Evolutionary conservation across 768 basidiomycete genomes (phyloP), one percentile per base, ranked within the genome.

Genomic region (Termitomyces sp.): DNA sequence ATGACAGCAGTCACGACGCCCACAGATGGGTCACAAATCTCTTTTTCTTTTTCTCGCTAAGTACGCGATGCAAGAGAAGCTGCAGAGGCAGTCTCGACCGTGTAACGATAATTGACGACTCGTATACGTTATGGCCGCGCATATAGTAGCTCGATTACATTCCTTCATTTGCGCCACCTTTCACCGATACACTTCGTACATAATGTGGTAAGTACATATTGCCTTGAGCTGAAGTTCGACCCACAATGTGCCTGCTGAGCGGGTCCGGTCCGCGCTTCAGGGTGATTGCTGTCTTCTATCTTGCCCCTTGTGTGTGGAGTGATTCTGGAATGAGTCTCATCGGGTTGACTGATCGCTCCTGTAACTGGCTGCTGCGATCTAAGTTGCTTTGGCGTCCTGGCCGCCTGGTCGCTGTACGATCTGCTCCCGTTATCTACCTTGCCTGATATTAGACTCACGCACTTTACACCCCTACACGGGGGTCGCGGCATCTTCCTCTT

Each of bases 261-360:
- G 29, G 41, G 41, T 53, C 63, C 57, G 42, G 46, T 58, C 46
- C 55, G 34, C 48, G 59, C 7, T 50, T 18, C 49, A 88, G 87
- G 87, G 87, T 76, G 87, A 89, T 75, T 88, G 88, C 72, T 90
- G 87, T 73, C 75, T 88, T 57, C 81, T 90, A 57, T 74, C 59
- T 75, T 90, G 58, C 87, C 87, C 67, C 77, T 90, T 71, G 88
- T 87, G 66, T 68, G 85, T 67, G 22, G 13, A 32, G 4, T 56
- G 27, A 61, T 64, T 54, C 55, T 47, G 52, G 56, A 57, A 50
- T 60, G 36, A 54, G 46, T 34, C 53, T 57, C 31, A 26, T 13
- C 37, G 50, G 53, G 26, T 29, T 37, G 59, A 63, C 63, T 73
- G 66, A 72, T 69, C 58, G 64, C 61, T 61, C 65, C 58, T 65